Conservation (phyloP, 345 rosid species). For the Physaria fendleri region DNA sequence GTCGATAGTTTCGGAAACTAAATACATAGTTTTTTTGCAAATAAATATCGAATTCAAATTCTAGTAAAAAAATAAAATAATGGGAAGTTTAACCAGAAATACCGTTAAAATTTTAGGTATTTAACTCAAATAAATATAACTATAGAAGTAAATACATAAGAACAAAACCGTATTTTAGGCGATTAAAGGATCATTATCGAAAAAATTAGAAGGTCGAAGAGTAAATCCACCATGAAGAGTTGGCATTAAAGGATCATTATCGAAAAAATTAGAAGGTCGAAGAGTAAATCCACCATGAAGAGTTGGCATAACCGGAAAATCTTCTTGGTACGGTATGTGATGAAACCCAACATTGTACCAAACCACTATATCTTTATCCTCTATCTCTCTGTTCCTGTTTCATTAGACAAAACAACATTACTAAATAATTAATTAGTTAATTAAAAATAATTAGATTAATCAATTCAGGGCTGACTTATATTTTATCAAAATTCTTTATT, state of each 20-base stretch:
- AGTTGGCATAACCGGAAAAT: conserved; percentile 70
- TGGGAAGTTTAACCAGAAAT: too few species aligned
- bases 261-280: conserved; percentile 60
- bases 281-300: conserved; percentile 62
- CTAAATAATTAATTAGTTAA: neutral
- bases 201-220: conserved; percentile 65
- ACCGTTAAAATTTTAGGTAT: too few species aligned
- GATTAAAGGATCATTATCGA: conserved; percentile 58
- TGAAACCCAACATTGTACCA: conserved; percentile 81
- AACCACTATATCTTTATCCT: conserved; percentile 63
- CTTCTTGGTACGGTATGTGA: conserved; percentile 75
- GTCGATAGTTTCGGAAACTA: too few species aligned
- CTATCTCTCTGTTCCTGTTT: conserved; percentile 57
- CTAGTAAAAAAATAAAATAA: too few species aligned
- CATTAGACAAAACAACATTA: neutral
- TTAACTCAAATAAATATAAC: too few species aligned
- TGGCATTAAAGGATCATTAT: conserved; percentile 69
- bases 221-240: conserved; percentile 54
- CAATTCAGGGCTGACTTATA: too few species aligned
- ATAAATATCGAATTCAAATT: too few species aligned
- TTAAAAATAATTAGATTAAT: neutral
- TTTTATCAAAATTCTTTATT: too few species aligned
- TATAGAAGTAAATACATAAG: too few species aligned
- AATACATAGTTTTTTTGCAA: too few species aligned
- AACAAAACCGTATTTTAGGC: too few species aligned